Conservation (phyloP, 1,284 basidiomycete genomes). For the Inonotus hispidus region DNA sequence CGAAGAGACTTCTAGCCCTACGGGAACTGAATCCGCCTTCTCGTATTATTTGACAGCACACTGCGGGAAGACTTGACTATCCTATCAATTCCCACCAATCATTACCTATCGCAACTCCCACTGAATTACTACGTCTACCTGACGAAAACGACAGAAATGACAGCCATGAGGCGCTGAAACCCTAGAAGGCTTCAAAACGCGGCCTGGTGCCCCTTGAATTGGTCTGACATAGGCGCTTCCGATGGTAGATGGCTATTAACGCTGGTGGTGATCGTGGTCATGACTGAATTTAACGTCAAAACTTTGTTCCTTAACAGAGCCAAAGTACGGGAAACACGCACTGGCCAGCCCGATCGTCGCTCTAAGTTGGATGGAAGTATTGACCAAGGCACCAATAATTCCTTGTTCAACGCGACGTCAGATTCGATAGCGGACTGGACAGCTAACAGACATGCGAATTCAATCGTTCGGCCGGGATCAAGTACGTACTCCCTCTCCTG, state of each 20-base stretch:
- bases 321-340: constrained; percentile 2
- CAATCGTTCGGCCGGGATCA: not conserved
- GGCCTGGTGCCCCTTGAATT: constrained; percentile 13
- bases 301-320: not conserved
- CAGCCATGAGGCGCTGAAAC: constrained; percentile 6
- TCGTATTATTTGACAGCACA: not conserved
- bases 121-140: not conserved
- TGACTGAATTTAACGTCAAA: constrained; percentile 4
- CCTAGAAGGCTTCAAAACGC: constrained; percentile 18
- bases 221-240: constrained; percentile 1
- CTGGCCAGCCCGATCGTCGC: constrained; percentile 19
- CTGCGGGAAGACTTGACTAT: not conserved
- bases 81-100: not conserved
- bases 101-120: not conserved
- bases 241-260: constrained; percentile 13
- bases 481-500: constrained; percentile 18
- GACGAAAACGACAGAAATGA: constrained; percentile 16
- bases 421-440: not conserved
- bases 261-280: constrained; percentile 12
- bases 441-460: not conserved
- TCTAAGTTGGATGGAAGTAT: constrained; percentile 19
- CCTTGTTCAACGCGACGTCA: constrained; percentile 6
- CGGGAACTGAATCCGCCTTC: not conserved
- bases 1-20: not conserved
- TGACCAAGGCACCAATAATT: constrained; percentile 19